Conservation (phyloP, 2,329 filamentous ascomycete genomes). For the Arachnopeziza araneosa region DNA sequence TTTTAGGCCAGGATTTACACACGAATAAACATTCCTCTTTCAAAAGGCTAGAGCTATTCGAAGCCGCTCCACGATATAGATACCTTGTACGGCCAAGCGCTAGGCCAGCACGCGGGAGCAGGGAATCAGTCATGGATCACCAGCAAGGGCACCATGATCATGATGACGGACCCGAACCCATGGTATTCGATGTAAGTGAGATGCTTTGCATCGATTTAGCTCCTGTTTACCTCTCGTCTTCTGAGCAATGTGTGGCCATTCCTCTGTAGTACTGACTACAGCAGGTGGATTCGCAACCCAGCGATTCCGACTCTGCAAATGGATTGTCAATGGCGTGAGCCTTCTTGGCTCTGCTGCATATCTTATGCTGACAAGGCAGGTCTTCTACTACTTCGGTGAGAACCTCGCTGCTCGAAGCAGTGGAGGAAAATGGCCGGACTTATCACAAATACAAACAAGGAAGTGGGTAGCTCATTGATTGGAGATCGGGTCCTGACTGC, state of each 20-base stretch:
- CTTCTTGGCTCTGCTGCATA: neutral
- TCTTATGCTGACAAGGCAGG: neutral
- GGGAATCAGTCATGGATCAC: neutral
- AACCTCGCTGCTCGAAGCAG: neutral
- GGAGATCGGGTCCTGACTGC: neutral
- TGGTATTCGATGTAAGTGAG: slow-evolving; percentile 4
- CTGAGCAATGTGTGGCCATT: too few species aligned
- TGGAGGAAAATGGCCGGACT: slow-evolving; percentile 11
- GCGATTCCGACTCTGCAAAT: slow-evolving; percentile 2
- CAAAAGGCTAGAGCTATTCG: too few species aligned
- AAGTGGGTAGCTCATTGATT: neutral
- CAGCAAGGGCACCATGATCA: neutral
- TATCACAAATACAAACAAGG: slow-evolving; percentile 12
- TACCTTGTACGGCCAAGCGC: too few species aligned
- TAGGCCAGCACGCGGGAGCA: neutral
- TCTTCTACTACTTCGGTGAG: neutral
- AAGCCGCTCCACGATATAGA: too few species aligned
- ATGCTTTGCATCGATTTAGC: neutral
- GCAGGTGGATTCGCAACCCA: slow-evolving; percentile 5
- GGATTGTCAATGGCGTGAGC: slow-evolving; percentile 3
- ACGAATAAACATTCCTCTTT: too few species aligned
- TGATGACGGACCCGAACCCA: slow-evolving; percentile 1
- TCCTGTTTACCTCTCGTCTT: neutral
- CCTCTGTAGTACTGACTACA: neutral
- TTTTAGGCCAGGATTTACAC: too few species aligned